Percentiles rank a stretch among this genome's conserved stretches.
Conservation (phyloP, 1,139 yeast species). For the Hanseniaspora sp. region DNA sequence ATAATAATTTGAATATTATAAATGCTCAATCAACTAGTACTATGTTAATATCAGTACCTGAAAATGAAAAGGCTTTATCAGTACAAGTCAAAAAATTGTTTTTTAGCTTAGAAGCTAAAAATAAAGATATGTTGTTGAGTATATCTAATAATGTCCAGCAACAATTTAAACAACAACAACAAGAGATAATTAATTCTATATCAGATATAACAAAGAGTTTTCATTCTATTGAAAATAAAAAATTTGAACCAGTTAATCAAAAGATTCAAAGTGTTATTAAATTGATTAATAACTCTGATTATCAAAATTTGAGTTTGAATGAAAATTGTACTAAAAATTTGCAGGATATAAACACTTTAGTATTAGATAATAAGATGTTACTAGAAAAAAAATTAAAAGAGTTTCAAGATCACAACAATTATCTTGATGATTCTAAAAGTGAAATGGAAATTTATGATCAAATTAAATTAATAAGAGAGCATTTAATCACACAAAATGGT, state of each 20-base stretch:
- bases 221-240: conserved; percentile 27
- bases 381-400: neutral
- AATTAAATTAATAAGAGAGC: conserved; percentile 13
- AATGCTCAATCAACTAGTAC: conserved; percentile 1
- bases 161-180: conserved; percentile 27
- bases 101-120: conserved; percentile 23
- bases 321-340: conserved; percentile 21
- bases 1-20: conserved; percentile 20
- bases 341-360: conserved; percentile 18
- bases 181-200: conserved; percentile 26
- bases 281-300: conserved; percentile 31
- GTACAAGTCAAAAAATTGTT: conserved; percentile 27
- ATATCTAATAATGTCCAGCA: conserved; percentile 21
- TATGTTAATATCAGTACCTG: conserved; percentile 3
- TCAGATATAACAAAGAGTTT: conserved; percentile 27
- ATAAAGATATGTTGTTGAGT: conserved; percentile 20
- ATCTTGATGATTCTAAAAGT: conserved; percentile 16
- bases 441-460: conserved; percentile 20
- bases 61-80: conserved; percentile 19
- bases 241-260: conserved; percentile 26
- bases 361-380: conserved; percentile 5
- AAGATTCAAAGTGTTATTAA: conserved; percentile 31
- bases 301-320: conserved; percentile 25
- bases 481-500: neutral
- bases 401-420: neutral